phyloP scores from a whole-genome alignment of 2,329 filamentous ascomycete species.

The Aspergillus udagawae region DNA sequence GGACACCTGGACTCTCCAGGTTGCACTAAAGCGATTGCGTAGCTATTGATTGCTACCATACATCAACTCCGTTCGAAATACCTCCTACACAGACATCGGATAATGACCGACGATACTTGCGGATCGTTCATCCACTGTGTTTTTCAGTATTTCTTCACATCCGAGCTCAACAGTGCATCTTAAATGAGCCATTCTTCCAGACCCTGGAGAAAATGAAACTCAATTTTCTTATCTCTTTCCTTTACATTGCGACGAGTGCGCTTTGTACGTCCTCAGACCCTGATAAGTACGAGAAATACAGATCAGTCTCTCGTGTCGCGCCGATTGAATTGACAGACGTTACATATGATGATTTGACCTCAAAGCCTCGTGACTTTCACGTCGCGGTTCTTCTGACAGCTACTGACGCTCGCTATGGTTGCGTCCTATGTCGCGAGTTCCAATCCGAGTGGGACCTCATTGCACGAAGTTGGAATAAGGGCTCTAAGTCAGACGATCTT shows the following conservation, averaged over 20 bases:
- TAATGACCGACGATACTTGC: background rate
- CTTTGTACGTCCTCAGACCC: conserved; percentile 52
- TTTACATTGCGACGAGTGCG: conserved; percentile 25
- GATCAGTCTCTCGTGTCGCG: conserved; percentile 61
- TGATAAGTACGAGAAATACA: conserved; percentile 69
- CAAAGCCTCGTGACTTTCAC: conserved; percentile 76
- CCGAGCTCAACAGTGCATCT: background rate
- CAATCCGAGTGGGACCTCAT: conserved; percentile 92
- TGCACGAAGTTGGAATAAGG: conserved; percentile 79
- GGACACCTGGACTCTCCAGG: conserved; percentile 6
- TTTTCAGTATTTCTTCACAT: background rate
- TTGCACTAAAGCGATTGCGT: background rate
- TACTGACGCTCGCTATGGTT: conserved; percentile 76
- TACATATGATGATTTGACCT: conserved; percentile 70
- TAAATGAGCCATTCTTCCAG: conserved; percentile 2
- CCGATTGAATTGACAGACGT: conserved; percentile 76
- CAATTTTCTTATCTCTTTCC: conserved; percentile 37
- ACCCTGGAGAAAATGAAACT: conserved; percentile 30
- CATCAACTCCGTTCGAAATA: background rate
- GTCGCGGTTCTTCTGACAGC: conserved; percentile 82
- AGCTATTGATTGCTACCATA: background rate
- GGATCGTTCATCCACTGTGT: background rate
- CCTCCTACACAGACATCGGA: background rate
- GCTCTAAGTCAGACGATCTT: conserved; percentile 57
- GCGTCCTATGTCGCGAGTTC: conserved; percentile 82